phyloP scores from a whole-genome alignment of 305 asterid genomes.

The Coffea humblotiana region DNA sequence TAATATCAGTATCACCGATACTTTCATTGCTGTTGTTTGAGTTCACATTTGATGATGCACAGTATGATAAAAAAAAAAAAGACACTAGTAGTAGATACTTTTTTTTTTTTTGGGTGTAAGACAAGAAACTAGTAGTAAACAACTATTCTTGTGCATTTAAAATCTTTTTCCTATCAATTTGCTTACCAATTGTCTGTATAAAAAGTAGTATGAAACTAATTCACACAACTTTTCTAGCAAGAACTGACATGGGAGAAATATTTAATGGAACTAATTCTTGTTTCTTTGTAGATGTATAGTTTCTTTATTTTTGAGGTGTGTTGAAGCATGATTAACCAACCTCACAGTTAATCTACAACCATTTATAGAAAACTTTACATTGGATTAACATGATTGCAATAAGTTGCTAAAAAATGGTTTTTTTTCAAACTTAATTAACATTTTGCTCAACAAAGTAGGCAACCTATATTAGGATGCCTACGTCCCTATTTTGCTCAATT shows the following conservation, averaged over 20 bases:
- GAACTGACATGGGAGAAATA: background rate
- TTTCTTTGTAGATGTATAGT: background rate
- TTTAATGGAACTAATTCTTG: too few relatives aligned
- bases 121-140: background rate
- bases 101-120: too few relatives aligned
- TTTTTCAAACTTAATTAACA: background rate
- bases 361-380: background rate
- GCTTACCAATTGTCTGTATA: background rate
- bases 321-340: background rate
- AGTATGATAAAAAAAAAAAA: background rate
- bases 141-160: background rate
- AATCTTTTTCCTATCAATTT: background rate
- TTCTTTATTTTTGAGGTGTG: background rate
- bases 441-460: background rate
- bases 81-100: background rate
- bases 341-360: background rate
- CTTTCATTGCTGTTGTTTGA: background rate
- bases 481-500: too few relatives aligned
- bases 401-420: background rate
- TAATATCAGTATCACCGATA: background rate
- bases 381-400: background rate
- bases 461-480: too few relatives aligned
- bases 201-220: background rate
- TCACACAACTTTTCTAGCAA: background rate
- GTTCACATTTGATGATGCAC: constrained; percentile 3